phyloP scores from a whole-genome alignment of 768 basidiomycete genomes.

The Boletus vinaceobasis region DNA sequence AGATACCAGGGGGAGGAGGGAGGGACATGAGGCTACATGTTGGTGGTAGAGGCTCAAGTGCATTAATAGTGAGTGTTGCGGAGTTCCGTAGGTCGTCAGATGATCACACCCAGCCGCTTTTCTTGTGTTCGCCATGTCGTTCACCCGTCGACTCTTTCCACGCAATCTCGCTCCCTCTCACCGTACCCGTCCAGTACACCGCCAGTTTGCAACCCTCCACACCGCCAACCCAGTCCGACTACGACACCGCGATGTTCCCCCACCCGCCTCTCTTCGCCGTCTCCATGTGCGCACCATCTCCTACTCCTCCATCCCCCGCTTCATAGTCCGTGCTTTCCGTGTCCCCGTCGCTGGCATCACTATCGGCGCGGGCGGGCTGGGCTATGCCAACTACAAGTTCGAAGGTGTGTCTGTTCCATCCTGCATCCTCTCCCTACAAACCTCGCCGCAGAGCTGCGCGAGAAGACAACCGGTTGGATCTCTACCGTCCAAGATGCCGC shows the following conservation, averaged over 20 bases:
- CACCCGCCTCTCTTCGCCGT: conserved; percentile 48
- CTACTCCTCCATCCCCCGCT: conserved; percentile 85
- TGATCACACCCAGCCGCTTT: not conserved
- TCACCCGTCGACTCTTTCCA: not conserved
- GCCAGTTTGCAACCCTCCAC: not conserved
- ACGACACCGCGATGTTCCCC: conserved; percentile 33
- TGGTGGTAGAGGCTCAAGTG: not conserved
- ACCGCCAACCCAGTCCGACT: not conserved
- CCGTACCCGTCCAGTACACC: not conserved
- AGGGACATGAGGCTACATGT: conserved; percentile 18
- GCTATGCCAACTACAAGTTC: conserved; percentile 95
- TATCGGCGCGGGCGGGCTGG: conserved; percentile 85
- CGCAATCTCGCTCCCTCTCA: not conserved
- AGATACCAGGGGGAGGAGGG: conserved; percentile 65
- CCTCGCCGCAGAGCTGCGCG: conserved; percentile 58
- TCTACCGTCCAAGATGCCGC: conserved; percentile 61
- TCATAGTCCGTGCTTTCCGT: conserved; percentile 82
- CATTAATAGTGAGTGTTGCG: not conserved
- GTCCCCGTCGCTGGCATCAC: conserved; percentile 88
- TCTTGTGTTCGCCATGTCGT: not conserved
- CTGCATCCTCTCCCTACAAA: not conserved
- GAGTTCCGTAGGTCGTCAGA: not conserved
- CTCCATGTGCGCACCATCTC: conserved; percentile 75
- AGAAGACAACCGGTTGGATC: conserved; percentile 65
- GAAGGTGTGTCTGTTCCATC: conserved; percentile 59